Percentiles rank a stretch among this genome's conserved stretches.
These are phyloP conservation scores for Aspergillus fijiensis DNA, from an alignment of 2,329 filamentous ascomycete species.

Conservation along the genomic window DNA sequence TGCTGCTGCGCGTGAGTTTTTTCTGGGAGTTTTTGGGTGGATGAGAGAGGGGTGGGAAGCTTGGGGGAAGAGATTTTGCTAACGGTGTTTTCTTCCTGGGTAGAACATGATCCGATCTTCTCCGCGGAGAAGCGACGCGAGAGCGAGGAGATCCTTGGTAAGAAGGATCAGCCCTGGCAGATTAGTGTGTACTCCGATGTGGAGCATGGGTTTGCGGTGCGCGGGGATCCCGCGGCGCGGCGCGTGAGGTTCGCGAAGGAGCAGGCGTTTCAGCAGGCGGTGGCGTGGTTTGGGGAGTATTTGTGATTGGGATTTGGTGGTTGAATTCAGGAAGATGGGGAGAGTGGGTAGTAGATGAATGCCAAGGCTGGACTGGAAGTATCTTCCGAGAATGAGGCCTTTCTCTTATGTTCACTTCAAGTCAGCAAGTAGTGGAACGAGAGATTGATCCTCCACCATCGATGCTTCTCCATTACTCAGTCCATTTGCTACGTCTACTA, in stretches of 20 bases:
- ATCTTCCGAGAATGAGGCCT: not conserved
- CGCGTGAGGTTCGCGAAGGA: constrained; percentile 68
- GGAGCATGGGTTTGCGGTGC: constrained; percentile 70
- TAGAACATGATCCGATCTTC: constrained; percentile 62
- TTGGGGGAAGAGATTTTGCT: not conserved
- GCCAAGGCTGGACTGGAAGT: not conserved
- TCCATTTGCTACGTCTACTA: too few species aligned
- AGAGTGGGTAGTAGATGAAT: not conserved
- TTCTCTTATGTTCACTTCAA: too few species aligned
- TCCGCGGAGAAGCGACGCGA: constrained; percentile 59
- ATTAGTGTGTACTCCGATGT: constrained; percentile 70
- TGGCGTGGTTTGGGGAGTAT: constrained; percentile 58
- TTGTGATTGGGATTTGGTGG: not conserved
- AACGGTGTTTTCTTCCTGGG: constrained; percentile 36
- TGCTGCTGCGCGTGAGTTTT: constrained; percentile 18
- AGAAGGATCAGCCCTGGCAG: constrained; percentile 61
- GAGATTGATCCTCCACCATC: too few species aligned
- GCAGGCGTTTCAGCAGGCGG: constrained; percentile 71
- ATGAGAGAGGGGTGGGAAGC: too few species aligned
- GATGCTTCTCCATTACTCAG: too few species aligned
- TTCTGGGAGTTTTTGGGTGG: too few species aligned
- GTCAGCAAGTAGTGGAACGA: too few species aligned
- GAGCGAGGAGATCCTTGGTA: constrained; percentile 58
- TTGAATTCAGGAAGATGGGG: too few species aligned
- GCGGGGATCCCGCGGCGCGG: constrained; percentile 59